Conservation (phyloP, 2,329 filamentous ascomycete species). For the Aspergillus ibericus region DNA sequence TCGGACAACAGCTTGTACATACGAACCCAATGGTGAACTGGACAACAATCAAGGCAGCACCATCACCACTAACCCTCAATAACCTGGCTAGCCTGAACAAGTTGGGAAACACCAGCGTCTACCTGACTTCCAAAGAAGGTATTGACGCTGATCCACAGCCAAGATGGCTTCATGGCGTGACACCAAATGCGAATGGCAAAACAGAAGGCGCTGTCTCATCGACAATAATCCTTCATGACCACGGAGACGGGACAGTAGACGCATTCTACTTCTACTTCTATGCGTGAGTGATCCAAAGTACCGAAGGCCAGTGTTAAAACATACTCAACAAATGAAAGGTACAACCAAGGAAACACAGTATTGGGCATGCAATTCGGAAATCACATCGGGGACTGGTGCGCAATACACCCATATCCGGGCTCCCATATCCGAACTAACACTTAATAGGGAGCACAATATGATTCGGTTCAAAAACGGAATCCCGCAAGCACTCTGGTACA, state of each 20-base stretch:
- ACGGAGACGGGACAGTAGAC: slow-evolving; percentile 54
- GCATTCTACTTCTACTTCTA: slow-evolving; percentile 67
- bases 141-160: slow-evolving; percentile 45
- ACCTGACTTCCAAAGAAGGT: slow-evolving; percentile 51
- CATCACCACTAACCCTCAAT: slow-evolving; percentile 45
- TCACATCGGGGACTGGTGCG: slow-evolving; percentile 64
- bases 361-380: slow-evolving; percentile 54
- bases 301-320: no score
- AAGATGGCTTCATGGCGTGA: slow-evolving; percentile 54
- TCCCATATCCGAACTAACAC: neutral
- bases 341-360: slow-evolving; percentile 56
- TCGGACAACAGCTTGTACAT: slow-evolving; percentile 48
- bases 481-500: slow-evolving; percentile 62
- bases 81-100: slow-evolving; percentile 52
- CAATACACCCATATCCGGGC: neutral
- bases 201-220: slow-evolving; percentile 53
- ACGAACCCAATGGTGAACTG: slow-evolving; percentile 49
- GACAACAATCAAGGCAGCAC: slow-evolving; percentile 37
- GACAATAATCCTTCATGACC: slow-evolving; percentile 59
- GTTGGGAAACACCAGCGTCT: slow-evolving; percentile 48
- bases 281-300: slow-evolving; percentile 37
- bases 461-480: slow-evolving; percentile 60
- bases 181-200: slow-evolving; percentile 53
- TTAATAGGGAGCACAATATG: slow-evolving; percentile 63
- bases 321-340: slow-evolving; percentile 31